Evolutionary conservation across 2,329 filamentous ascomycete genomes (phyloP).

Genomic region (Ramularia endophylla): DNA sequence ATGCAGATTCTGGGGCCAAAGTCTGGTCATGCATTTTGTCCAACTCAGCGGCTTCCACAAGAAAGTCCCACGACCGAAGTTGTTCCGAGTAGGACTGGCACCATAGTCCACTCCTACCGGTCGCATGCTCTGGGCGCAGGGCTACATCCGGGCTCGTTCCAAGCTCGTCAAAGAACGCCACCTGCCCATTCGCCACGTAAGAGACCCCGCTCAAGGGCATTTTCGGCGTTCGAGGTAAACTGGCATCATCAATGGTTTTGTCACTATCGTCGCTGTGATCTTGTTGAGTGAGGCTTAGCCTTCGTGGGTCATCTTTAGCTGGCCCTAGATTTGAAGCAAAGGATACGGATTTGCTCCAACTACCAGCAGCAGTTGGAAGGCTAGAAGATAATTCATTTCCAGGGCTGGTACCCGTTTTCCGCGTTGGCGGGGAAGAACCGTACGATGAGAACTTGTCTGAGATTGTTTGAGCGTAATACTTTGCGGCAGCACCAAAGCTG

Average conservation of each 20-base stretch:
- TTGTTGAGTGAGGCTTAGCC: conserved; percentile 20
- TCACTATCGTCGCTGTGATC: conserved; percentile 30
- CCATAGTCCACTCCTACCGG: conserved; percentile 47
- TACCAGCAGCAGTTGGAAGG: conserved; percentile 34
- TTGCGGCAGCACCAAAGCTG: conserved; percentile 30
- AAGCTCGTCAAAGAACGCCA: conserved; percentile 49
- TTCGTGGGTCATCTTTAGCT: conserved; percentile 29
- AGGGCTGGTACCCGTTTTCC: conserved; percentile 22
- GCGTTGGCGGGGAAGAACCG: conserved; percentile 28
- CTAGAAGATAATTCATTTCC: conserved; percentile 26
- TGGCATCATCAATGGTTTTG: conserved; percentile 32
- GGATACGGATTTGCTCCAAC: conserved; percentile 39
- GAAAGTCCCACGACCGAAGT: conserved; percentile 53
- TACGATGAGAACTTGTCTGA: conserved; percentile 28
- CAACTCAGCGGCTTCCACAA: conserved; percentile 51
- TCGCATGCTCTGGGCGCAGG: conserved; percentile 46
- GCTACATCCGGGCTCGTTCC: conserved; percentile 38
- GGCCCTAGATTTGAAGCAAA: conserved; percentile 31
- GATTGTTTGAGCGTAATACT: conserved; percentile 30
- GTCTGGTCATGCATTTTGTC: conserved; percentile 42
- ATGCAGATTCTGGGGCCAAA: conserved; percentile 3
- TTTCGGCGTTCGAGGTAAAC: conserved; percentile 27
- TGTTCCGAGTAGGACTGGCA: conserved; percentile 53
- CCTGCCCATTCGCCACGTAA: conserved; percentile 51
- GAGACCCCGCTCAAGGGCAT: conserved; percentile 35